These are phyloP conservation scores for Xylariaceae sp. DNA, from an alignment of 2,329 filamentous ascomycete species.

Conservation along the genomic window DNA sequence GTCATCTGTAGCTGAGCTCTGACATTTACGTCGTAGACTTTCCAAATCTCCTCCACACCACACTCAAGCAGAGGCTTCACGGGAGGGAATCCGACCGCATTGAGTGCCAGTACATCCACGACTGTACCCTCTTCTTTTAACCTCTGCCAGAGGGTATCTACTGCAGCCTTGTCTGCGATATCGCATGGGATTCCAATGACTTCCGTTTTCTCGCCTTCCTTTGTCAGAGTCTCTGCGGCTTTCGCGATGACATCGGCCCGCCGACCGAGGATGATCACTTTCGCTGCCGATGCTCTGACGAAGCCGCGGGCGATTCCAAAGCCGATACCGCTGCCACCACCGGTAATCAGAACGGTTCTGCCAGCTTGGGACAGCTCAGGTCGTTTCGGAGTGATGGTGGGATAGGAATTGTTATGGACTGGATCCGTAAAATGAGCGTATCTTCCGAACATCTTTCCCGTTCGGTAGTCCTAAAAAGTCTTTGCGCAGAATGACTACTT, in stretches of 20 bases:
- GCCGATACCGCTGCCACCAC: slow-evolving; percentile 64
- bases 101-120: slow-evolving; percentile 37
- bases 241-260: slow-evolving; percentile 30
- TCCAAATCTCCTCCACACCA: slow-evolving; percentile 25
- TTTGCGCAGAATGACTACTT: too few relatives aligned
- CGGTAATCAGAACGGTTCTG: slow-evolving; percentile 63
- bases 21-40: slow-evolving; percentile 29
- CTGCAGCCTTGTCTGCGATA: slow-evolving; percentile 22
- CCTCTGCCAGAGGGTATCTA: slow-evolving; percentile 32
- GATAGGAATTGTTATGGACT: slow-evolving; percentile 36
- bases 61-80: slow-evolving; percentile 23
- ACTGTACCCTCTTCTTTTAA: slow-evolving; percentile 19
- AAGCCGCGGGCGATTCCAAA: slow-evolving; percentile 61
- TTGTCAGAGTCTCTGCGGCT: slow-evolving; percentile 25
- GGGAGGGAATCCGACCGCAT: slow-evolving; percentile 22
- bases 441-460: too few relatives aligned
- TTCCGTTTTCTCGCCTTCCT: slow-evolving; percentile 12
- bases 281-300: slow-evolving; percentile 36
- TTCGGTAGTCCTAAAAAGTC: too few relatives aligned
- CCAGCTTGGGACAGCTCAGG: slow-evolving; percentile 41
- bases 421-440: not conserved
- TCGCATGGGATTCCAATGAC: slow-evolving; percentile 24
- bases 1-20: slow-evolving; percentile 31
- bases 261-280: slow-evolving; percentile 40
- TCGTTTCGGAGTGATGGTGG: slow-evolving; percentile 35